A percentile compares a stretch with the other conserved stretches of the same genome.
These are phyloP conservation scores for Cicer chorassanicum DNA, from an alignment of 306 rosid species.

Conservation along the genomic window DNA sequence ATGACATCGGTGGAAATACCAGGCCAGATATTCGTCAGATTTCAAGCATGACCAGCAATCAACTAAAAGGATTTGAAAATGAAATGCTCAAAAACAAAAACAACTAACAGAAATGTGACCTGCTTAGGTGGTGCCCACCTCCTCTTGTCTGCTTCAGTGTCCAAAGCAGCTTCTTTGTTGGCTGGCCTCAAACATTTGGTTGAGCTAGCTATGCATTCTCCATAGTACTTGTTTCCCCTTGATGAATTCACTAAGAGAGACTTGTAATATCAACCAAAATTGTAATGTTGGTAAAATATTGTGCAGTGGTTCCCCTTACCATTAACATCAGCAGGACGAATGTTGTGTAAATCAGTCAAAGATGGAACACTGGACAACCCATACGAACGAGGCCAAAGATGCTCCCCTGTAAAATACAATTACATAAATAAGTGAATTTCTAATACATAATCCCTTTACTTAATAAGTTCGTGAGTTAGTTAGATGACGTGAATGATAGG, in stretches of 20 bases:
- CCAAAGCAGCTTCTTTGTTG: constrained; percentile 72
- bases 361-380: constrained; percentile 65
- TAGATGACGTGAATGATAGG: not conserved
- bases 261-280: constrained; percentile 41
- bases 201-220: constrained; percentile 58
- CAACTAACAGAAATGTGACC: constrained; percentile 45
- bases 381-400: constrained; percentile 84
- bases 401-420: constrained; percentile 61
- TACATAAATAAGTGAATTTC: constrained; percentile 26
- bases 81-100: constrained; percentile 6
- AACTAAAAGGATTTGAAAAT: not conserved
- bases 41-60: constrained; percentile 3
- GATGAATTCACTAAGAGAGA: constrained; percentile 69
- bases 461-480: not conserved
- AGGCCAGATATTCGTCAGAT: not conserved
- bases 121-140: constrained; percentile 74
- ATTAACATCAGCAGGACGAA: constrained; percentile 73
- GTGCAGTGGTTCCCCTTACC: constrained; percentile 52
- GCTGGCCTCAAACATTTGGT: constrained; percentile 73
- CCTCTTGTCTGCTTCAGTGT: constrained; percentile 74
- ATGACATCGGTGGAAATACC: not conserved
- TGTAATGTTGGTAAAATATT: constrained; percentile 18
- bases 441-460: not conserved
- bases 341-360: constrained; percentile 73
- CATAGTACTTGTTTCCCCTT: constrained; percentile 78